Base-by-base conservation (phyloP, 73 alveolate species). In the Paraurostyla sp. region DNA sequence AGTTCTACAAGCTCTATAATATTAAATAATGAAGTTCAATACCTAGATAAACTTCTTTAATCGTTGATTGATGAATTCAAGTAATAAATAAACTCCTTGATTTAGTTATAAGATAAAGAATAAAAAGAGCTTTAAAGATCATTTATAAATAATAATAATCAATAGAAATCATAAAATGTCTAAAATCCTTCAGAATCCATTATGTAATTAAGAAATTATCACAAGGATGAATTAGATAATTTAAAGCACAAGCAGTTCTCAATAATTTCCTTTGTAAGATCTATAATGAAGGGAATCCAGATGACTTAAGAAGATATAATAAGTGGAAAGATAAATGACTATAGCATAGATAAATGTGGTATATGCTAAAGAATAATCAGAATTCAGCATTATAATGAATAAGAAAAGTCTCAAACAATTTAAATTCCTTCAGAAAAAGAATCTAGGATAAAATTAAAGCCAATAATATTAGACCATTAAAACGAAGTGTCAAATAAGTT, bases 71-170 rank as follows among this genome's bases (percentile, higher is more conserved):
- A 29, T n/a, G 69, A 75, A 6, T 75, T 75, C n/a, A 75, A 75
- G 33, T 73, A 23, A 46, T 49, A 75, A 46, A 75, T 75, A 23
- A 75, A 75, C 30, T 15, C 87, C 9, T 23, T 75, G 6, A 75
- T 75, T 9, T 25, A 43, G 25, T 25, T 75, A 16, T 29, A 75
- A 48, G 87, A 75, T 36, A 32, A 23, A 48, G 87, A 75, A 33
- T 46, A 50, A 15, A 75, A 75, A 29, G 87, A 75, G 25, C 33
- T 75, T 46, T 48, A 75, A 75, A 75, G 87, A 29, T 32, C 73
- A 4, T 75, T 75, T 75, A 75, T 51, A 15, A 46, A 75, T 48
- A 43, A 75, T 3, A 75, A n/a, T n/a, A n/a, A n/a, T n/a, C n/a
- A 75, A 22, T 4, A 32, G 60, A 30, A 29, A 16, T 42, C 62